Evolutionary conservation across 805 yeast species (phyloP).

Genomic region (Saturnispora diversa): DNA sequence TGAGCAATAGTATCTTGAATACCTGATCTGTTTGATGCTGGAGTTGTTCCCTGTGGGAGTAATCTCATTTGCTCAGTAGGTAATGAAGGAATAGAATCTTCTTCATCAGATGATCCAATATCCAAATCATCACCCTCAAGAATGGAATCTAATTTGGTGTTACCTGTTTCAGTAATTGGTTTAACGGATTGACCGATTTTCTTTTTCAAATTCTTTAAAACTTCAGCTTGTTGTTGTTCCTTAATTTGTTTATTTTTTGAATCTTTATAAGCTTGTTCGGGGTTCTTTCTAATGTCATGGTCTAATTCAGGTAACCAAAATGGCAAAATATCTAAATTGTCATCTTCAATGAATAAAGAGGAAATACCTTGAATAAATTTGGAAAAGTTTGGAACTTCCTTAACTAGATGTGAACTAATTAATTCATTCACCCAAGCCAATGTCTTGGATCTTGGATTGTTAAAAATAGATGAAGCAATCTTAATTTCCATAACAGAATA

Average conservation of each 20-base stretch:
- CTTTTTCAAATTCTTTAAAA: conserved; percentile 34
- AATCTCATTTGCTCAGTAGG: conserved; percentile 5
- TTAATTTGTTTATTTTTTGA: conserved; percentile 46
- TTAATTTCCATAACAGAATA: conserved; percentile 84
- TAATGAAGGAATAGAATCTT: conserved; percentile 34
- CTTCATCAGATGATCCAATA: conserved; percentile 48
- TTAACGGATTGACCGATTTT: conserved; percentile 36
- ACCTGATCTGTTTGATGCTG: conserved; percentile 2
- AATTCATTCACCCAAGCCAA: conserved; percentile 79
- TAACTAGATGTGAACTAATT: conserved; percentile 73
- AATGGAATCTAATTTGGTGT: conserved; percentile 28
- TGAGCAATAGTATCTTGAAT: conserved; percentile 8
- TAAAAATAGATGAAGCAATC: conserved; percentile 34
- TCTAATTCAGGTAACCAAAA: conserved; percentile 93
- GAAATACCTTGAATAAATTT: conserved; percentile 92
- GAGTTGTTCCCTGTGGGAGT: background rate
- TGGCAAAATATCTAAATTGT: conserved; percentile 81
- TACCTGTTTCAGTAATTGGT: conserved; percentile 19
- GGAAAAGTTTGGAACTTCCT: conserved; percentile 90
- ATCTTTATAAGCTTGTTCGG: conserved; percentile 70
- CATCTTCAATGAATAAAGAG: conserved; percentile 80
- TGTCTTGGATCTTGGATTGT: conserved; percentile 42
- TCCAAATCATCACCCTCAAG: conserved; percentile 32
- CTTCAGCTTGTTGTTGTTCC: conserved; percentile 35
- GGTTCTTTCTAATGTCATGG: conserved; percentile 64